Evolutionary conservation across 768 basidiomycete genomes (phyloP).

Genomic region (Boletus fagicola): DNA sequence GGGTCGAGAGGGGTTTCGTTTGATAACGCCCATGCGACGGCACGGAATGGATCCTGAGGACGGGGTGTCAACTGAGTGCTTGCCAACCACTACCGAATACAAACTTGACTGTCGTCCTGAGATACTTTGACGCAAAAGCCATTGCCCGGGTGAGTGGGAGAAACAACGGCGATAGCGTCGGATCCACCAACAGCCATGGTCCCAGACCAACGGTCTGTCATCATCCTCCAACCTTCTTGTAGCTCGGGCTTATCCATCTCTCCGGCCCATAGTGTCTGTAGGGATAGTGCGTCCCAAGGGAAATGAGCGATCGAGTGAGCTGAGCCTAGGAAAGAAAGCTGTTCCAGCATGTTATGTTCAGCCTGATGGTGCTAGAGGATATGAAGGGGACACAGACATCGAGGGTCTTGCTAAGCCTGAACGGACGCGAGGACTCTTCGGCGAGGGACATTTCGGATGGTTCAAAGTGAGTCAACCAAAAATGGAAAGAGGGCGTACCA

Average conservation of each 20-base stretch:
- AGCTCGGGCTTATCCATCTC: constrained; percentile 31
- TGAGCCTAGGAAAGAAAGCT: constrained; percentile 35
- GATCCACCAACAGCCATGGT: constrained; percentile 49
- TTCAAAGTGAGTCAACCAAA: constrained; percentile 11
- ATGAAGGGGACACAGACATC: constrained; percentile 39
- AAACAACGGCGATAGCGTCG: constrained; percentile 38
- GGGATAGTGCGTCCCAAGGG: constrained; percentile 37
- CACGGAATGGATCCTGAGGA: constrained; percentile 26
- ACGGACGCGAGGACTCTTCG: constrained; percentile 31
- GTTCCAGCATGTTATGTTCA: constrained; percentile 9
- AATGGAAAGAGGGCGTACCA: constrained; percentile 19
- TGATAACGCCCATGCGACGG: constrained; percentile 60
- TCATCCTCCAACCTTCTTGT: constrained; percentile 41
- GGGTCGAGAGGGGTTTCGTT: constrained; percentile 49
- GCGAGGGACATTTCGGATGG: constrained; percentile 10
- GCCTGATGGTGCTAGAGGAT: constrained; percentile 5
- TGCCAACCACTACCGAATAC: background rate
- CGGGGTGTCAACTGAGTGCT: constrained; percentile 5
- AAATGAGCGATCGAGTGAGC: constrained; percentile 46
- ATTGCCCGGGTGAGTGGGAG: constrained; percentile 20
- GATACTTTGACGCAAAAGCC: constrained; percentile 38
- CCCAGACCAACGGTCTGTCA: constrained; percentile 50
- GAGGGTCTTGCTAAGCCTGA: constrained; percentile 41
- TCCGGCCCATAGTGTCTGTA: constrained; percentile 42
- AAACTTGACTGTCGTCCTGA: constrained; percentile 18